Base-by-base conservation (phyloP, 208 protist genomes). In the Leishmania turanica region DNA sequence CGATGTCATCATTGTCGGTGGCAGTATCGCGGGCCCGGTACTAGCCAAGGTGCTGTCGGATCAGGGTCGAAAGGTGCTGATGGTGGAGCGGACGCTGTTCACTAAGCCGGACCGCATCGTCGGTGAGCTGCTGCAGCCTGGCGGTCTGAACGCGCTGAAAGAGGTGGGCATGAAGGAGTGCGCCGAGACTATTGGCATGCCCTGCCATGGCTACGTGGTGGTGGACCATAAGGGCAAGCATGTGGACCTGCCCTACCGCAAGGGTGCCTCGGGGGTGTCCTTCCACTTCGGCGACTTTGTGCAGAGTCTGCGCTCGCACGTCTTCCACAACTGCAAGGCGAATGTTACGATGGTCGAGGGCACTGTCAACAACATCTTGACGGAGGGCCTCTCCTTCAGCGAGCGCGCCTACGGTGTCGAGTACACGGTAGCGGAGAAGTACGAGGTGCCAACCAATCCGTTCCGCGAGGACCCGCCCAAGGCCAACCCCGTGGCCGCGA, bases 221-320 rank as follows among this genome's bases (percentile, higher is more conserved):
- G 88, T 98, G 31, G 92, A 97, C 75, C 79, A 89, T 40, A 85
- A 86, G 3, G 91, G 89, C 34, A 58, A 92, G 21, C 31, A 81
- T 24, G 89, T 98, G 37, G 81, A 91, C 53, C 87, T 98, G 6
- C 88, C 92, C 19, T 99, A 98, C 84, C 83, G 88, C 51, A 78
- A 86, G 34, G 89, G 88, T 3, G 69, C 81, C 47, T 34, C 87
- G 24, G 96, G 95, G 21, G 89, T 89, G 45, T 92, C 93, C 5
- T 99, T 99, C 83, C 97, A 99, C 87, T 98, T 98, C 89, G 97
- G 97, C 9, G 90, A 93, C 72, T 98, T 99, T 85, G 95, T 99
- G 47, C 92, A 94, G 81, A 96, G 97, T 19, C 86, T 99, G 69
- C 91, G 97, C 53, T 53, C 78, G 56, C 89, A 92, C 74, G 90